Base-by-base conservation (phyloP, 306 rosid genomes). In the Malus asiatica region DNA sequence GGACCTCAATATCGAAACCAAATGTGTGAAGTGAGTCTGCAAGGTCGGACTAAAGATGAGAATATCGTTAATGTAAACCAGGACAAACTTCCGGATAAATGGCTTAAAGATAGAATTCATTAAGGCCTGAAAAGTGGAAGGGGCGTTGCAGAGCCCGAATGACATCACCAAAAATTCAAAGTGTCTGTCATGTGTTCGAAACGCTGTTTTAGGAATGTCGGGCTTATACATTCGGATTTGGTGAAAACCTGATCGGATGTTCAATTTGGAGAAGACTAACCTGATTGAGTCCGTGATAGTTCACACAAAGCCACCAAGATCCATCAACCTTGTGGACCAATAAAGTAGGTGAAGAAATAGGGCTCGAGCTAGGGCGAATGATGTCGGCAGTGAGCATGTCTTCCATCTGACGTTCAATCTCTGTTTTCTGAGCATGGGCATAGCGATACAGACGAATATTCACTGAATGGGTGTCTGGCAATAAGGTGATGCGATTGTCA, bases 391-490 rank as follows among this genome's bases (percentile, higher is more conserved):
- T 3, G 0, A 52, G 10, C 73, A 35, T 76, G 4, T 76, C 42
- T 0, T 0, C 2, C 0, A 66, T 6, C 4, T 13, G 4, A 1
- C 1, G 16, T n/a, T 63, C 57, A 1, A 66, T 35, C 4, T 76
- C 8, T 0, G 0, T n/a, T 16, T 66, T 66, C 1, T 76, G 58
- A 10, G 1, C 35, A 18, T 76, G 4, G 0, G 66, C 30, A 22
- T 53, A 76, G 0, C 19, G 0, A n/a, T 66, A 66, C 1, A 57
- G 42, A 8, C 19, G 0, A 0, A 76, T 55, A 2, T 46, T 75
- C 4, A 63, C 8, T 0, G 60, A 20, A 1, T 13, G 0, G 5
- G 70, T 6, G 35, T 1, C 0, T 0, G 8, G 13, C 3, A 9
- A 4, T 0, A 68, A n/a, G 18, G 46, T 29, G 4, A 68, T 68